These are phyloP conservation scores for Crotalaria pallida DNA, from an alignment of 306 rosid genomes.

Conservation along the genomic window DNA sequence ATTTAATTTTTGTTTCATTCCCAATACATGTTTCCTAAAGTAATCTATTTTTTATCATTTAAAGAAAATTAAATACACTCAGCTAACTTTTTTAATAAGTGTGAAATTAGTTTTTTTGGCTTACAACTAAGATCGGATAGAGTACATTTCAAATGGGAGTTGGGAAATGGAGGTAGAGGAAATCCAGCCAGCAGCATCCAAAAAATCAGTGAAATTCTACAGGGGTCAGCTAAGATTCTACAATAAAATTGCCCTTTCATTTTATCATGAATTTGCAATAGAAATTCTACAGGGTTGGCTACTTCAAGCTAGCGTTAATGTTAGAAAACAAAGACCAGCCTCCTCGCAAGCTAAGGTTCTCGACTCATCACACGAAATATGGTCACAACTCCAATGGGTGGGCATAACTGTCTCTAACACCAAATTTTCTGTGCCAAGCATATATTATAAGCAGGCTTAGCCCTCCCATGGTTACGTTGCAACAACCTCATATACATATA, in stretches of 20 bases:
- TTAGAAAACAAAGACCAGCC: neutral
- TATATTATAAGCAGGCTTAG: slow-evolving; percentile 12
- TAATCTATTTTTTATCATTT: no score
- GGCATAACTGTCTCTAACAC: slow-evolving; percentile 19
- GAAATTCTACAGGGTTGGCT: neutral
- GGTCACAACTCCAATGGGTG: slow-evolving; percentile 5
- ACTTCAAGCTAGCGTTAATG: neutral
- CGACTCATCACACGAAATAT: neutral
- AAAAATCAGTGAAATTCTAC: neutral
- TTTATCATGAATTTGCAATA: no score
- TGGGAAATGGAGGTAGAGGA: neutral
- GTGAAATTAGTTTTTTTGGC: no score
- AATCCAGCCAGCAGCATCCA: neutral
- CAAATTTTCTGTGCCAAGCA: slow-evolving; percentile 44
- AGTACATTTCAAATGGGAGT: neutral
- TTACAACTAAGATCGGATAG: no score
- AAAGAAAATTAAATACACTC: no score
- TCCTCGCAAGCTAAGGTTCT: neutral
- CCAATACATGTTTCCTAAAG: no score
- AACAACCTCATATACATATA: neutral
- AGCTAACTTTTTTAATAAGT: no score
- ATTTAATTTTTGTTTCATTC: no score
- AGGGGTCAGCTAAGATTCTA: no score
- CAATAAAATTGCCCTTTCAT: no score
- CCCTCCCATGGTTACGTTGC: slow-evolving; percentile 21